phyloP scores from a whole-genome alignment of 2,329 filamentous ascomycete genomes.

The Fusarium verticillioides region DNA sequence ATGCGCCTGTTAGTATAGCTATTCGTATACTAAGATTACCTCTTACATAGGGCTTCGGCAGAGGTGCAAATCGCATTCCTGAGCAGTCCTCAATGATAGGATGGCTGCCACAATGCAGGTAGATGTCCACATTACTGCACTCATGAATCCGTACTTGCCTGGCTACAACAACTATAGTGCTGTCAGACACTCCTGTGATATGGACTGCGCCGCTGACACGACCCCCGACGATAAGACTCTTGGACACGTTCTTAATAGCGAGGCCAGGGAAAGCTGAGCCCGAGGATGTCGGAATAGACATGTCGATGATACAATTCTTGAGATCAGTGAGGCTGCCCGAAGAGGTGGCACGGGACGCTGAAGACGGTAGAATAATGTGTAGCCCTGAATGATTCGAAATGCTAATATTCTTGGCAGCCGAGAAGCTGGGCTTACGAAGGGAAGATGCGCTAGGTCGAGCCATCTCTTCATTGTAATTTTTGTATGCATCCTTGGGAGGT shows the following conservation, averaged over 20 bases:
- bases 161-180: slow-evolving; percentile 80
- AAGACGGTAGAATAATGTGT: slow-evolving; percentile 80
- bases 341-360: slow-evolving; percentile 75
- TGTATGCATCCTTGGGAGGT: slow-evolving; percentile 48
- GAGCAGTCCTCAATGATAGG: slow-evolving; percentile 95
- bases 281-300: slow-evolving; percentile 71
- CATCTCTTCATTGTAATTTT: slow-evolving; percentile 69
- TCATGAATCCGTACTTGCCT: slow-evolving; percentile 96
- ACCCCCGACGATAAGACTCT: slow-evolving; percentile 81
- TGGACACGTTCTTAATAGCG: slow-evolving; percentile 73
- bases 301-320: slow-evolving; percentile 78
- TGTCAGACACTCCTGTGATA: slow-evolving; percentile 78
- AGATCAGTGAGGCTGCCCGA: slow-evolving; percentile 80
- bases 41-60: slow-evolving; percentile 77
- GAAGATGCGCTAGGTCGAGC: slow-evolving; percentile 51
- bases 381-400: slow-evolving; percentile 75
- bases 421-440: slow-evolving; percentile 72
- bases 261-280: slow-evolving; percentile 76
- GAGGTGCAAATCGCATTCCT: slow-evolving; percentile 79
- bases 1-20: slow-evolving; percentile 7
- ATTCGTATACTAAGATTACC: neutral
- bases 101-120: slow-evolving; percentile 82
- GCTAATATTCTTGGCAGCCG: slow-evolving; percentile 67
- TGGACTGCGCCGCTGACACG: slow-evolving; percentile 84
- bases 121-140: slow-evolving; percentile 82